Evolutionary conservation across 495 filamentous ascomycete species (phyloP).

Genomic region (Penicilliopsis zonata): DNA sequence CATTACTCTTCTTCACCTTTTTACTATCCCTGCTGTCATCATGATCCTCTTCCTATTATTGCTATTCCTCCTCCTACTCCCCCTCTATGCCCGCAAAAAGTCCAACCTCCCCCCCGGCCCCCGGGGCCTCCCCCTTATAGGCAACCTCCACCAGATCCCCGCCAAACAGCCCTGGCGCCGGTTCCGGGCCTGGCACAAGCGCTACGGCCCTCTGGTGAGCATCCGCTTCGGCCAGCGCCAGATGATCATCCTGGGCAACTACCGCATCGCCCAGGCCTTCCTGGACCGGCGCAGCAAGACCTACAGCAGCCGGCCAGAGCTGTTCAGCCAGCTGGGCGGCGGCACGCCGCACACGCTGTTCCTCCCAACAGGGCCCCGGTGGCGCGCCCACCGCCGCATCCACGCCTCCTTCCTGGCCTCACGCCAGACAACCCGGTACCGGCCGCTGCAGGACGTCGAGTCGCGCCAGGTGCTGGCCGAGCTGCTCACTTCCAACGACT

Average conservation of each 20-base stretch:
- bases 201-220: constrained; percentile 48
- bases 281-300: constrained; percentile 39
- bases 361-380: constrained; percentile 26
- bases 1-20: no score
- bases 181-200: constrained; percentile 44
- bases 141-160: constrained; percentile 47
- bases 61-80: no score
- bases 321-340: constrained; percentile 8
- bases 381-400: constrained; percentile 23
- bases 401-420: constrained; percentile 15
- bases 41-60: no score
- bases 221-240: constrained; percentile 38
- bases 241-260: constrained; percentile 46
- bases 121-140: constrained; percentile 38
- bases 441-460: constrained; percentile 21
- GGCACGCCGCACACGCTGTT: constrained; percentile 20
- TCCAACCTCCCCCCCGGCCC: constrained; percentile 8
- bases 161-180: constrained; percentile 36
- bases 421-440: constrained; percentile 19
- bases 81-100: no score
- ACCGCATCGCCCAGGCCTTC: constrained; percentile 40
- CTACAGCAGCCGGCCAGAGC: constrained; percentile 46
- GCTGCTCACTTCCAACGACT: constrained; percentile 18
- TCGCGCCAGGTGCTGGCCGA: constrained; percentile 12
- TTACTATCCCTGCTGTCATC: no score